Base-by-base conservation (phyloP, 1,284 basidiomycete species). In the Trametes polyzona region DNA sequence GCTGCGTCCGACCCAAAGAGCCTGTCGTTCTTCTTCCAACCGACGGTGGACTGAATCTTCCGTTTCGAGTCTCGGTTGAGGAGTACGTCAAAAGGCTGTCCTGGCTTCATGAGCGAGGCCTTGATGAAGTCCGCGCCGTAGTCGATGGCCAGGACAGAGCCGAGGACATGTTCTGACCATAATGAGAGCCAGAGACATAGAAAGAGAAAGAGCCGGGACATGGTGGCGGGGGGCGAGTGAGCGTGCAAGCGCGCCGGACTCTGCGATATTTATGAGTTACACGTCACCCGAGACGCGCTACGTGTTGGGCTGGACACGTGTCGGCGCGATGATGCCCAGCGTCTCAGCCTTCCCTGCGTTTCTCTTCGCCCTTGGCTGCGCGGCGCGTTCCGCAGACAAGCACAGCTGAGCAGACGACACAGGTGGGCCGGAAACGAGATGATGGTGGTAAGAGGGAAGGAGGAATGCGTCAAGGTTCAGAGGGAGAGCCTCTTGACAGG, bases 101-200 rank as follows among this genome's bases (percentile, higher is more conserved):
- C 96, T 1, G 96, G 96, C 70, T 96, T 96, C 83, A 99, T 92
- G 59, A 99, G 80, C 9, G 95, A 96, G 26, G 95, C 92, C 74
- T 98, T 99, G 69, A 95, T 96, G 81, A 88, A 95, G 76, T 98
- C 95, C 37, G 92, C 85, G 70, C 95, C 96, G 83, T 96, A 96
- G 84, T 98, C 95, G 69, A 98, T 93, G 23, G 94, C 93, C 49
- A 98, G 84, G 14, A 97, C 82, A 4, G 90, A 83, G 29, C 83
- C 85, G 40, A 79, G 71, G 36, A 65, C 69, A 52, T 53, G 58
- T 55, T 70, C 62, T n/a, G 69, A 57, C 57, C 68, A 62, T 55
- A 66, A 52, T 14, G 65, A 61, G 17, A 71, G 65, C 60, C 62
- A 67, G 47, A 70, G 49, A 44, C 68, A 61, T 37, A 64, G 55